Conservation (phyloP, 306 rosid species). For the Benincasa hispida region DNA sequence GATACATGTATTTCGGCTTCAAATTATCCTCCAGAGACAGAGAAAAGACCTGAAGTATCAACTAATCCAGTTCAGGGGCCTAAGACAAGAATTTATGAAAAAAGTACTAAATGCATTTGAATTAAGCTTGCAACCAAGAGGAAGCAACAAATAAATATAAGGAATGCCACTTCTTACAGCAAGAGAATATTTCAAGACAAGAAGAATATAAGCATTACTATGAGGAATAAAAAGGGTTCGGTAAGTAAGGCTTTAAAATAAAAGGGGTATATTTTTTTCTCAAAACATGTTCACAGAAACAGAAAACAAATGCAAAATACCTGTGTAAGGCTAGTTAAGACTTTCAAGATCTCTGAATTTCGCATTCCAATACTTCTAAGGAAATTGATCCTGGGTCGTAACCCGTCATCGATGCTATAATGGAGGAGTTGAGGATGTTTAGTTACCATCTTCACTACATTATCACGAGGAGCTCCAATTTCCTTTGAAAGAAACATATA, state of each 20-base stretch:
- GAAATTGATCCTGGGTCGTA: slow-evolving; percentile 88
- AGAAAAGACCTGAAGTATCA: slow-evolving; percentile 62
- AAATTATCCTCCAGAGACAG: slow-evolving; percentile 83
- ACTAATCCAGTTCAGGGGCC: background rate
- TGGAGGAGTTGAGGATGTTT: slow-evolving; percentile 97
- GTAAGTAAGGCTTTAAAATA: background rate
- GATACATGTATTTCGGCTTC: slow-evolving; percentile 87
- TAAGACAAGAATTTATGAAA: background rate
- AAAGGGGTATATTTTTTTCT: background rate
- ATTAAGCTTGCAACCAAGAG: background rate
- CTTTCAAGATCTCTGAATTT: slow-evolving; percentile 77
- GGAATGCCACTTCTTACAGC: background rate
- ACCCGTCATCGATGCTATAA: slow-evolving; percentile 86
- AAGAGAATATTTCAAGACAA: background rate
- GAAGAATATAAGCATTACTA: background rate
- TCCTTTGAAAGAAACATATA: slow-evolving; percentile 70
- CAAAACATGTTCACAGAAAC: background rate
- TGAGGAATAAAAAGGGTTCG: background rate
- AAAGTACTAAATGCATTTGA: background rate
- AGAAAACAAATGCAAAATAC: slow-evolving; percentile 21
- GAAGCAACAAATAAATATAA: background rate
- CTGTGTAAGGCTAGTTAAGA: slow-evolving; percentile 86
- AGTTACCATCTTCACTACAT: slow-evolving; percentile 84
- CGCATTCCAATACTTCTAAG: slow-evolving; percentile 90
- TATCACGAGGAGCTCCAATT: slow-evolving; percentile 84